These are phyloP conservation scores for Heritiera littoralis DNA, from an alignment of 345 rosid genomes.

Conservation along the genomic window DNA sequence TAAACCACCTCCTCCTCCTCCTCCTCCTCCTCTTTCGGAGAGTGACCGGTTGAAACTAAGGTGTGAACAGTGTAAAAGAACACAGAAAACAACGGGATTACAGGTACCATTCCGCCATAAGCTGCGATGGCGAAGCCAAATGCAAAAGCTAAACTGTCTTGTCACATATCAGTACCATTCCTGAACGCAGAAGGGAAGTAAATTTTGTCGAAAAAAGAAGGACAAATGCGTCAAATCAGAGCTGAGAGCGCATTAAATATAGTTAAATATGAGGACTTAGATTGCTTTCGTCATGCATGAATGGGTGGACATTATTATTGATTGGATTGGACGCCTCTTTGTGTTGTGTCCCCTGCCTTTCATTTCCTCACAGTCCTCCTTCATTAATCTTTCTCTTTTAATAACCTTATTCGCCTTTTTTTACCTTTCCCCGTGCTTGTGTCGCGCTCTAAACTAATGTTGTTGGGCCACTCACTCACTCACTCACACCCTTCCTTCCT, in stretches of 20 bases:
- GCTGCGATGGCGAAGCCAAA: background rate
- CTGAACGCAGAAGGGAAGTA: background rate
- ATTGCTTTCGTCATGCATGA: constrained; percentile 19
- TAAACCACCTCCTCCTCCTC: too few relatives aligned
- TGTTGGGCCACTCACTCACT: too few relatives aligned
- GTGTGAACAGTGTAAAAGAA: too few relatives aligned
- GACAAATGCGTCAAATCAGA: constrained; percentile 3
- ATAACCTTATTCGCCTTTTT: too few relatives aligned
- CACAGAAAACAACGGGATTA: too few relatives aligned
- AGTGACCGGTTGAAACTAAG: too few relatives aligned
- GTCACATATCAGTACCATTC: constrained; percentile 9
- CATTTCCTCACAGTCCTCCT: background rate
- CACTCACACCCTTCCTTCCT: too few relatives aligned
- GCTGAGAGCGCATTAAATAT: background rate
- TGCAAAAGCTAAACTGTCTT: background rate
- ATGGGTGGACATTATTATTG: background rate
- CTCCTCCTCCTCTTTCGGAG: too few relatives aligned
- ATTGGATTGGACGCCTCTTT: constrained; percentile 12
- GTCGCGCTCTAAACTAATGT: too few relatives aligned
- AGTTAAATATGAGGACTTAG: background rate
- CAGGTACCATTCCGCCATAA: background rate
- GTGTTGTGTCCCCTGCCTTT: constrained; percentile 9
- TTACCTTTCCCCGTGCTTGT: too few relatives aligned
- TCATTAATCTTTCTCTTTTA: background rate
- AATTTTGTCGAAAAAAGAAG: background rate